phyloP scores from a whole-genome alignment of 164 flowering plant genomes.

The Liquidambar formosana region DNA sequence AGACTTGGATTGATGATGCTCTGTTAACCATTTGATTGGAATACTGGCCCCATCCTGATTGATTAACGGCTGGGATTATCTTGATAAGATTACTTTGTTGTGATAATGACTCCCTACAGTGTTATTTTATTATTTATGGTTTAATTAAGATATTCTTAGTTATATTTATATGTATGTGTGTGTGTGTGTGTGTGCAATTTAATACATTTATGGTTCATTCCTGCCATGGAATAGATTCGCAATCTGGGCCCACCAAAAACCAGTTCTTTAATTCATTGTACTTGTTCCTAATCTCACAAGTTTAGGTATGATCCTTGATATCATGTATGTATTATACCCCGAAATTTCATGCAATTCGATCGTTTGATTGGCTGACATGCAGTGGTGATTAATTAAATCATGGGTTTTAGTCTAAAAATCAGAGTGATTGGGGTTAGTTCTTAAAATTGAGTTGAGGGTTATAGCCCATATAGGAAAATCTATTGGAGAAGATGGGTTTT shows the following conservation, averaged over 20 bases:
- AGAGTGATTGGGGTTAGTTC: too few species aligned
- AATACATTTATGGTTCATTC: background rate
- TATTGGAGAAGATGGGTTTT: background rate
- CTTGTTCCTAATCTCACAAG: background rate
- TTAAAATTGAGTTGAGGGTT: too few species aligned
- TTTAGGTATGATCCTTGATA: background rate
- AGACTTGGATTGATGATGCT: background rate
- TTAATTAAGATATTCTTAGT: background rate
- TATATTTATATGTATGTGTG: slow-evolving; percentile 3
- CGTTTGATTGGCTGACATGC: background rate
- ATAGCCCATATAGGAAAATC: background rate
- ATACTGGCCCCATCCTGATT: too few species aligned
- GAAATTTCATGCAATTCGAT: background rate
- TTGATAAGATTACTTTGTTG: too few species aligned
- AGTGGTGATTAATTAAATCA: slow-evolving; percentile 1
- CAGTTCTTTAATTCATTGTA: too few species aligned
- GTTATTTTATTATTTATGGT: background rate
- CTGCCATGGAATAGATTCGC: slow-evolving; percentile 12
- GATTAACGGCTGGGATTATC: too few species aligned
- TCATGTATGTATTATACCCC: background rate
- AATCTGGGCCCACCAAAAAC: slow-evolving; percentile 15
- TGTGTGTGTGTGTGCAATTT: background rate
- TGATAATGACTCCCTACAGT: background rate
- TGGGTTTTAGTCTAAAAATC: background rate
- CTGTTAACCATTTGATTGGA: background rate